Percentiles rank a stretch among this genome's conserved stretches.
Evolutionary conservation across 306 rosid genomes (phyloP).

Genomic region (Arachis stenosperma): DNA sequence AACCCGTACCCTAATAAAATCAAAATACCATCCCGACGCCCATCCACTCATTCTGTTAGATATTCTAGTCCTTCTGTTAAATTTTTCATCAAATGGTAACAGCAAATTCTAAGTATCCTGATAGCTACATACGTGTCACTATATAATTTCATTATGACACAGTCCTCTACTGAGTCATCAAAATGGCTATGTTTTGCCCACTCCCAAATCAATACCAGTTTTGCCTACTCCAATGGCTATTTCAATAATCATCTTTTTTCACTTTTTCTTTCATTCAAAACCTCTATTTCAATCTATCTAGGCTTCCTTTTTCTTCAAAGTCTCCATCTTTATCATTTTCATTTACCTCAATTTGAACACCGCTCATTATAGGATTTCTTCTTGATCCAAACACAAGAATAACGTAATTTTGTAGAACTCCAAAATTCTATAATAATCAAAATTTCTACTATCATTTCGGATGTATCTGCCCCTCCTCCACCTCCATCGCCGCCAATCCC

Average conservation of each 20-base stretch:
- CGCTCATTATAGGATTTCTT: slow-evolving; percentile 21
- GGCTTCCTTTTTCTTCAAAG: not conserved
- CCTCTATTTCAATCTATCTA: slow-evolving; percentile 9
- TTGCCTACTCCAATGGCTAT: slow-evolving; percentile 35
- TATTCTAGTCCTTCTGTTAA: too few relatives aligned
- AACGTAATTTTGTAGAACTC: slow-evolving; percentile 20
- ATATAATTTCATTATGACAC: too few relatives aligned
- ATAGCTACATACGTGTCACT: too few relatives aligned
- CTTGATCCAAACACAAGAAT: slow-evolving; percentile 20
- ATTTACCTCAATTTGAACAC: not conserved
- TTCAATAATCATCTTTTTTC: not conserved
- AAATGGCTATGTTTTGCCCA: too few relatives aligned
- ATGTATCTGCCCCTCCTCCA: slow-evolving; percentile 45
- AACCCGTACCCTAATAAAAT: too few relatives aligned
- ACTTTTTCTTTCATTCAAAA: not conserved
- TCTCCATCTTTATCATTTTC: not conserved
- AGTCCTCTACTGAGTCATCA: too few relatives aligned
- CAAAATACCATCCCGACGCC: too few relatives aligned
- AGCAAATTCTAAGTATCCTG: too few relatives aligned
- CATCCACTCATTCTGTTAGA: too few relatives aligned
- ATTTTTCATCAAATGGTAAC: too few relatives aligned
- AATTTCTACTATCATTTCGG: not conserved
- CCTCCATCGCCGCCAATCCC: slow-evolving; percentile 56
- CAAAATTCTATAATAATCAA: not conserved
- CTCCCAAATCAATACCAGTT: too few relatives aligned